Evolutionary conservation across 176 grass and related monocot genomes (phyloP).

Genomic region (Aegilops longissima): DNA sequence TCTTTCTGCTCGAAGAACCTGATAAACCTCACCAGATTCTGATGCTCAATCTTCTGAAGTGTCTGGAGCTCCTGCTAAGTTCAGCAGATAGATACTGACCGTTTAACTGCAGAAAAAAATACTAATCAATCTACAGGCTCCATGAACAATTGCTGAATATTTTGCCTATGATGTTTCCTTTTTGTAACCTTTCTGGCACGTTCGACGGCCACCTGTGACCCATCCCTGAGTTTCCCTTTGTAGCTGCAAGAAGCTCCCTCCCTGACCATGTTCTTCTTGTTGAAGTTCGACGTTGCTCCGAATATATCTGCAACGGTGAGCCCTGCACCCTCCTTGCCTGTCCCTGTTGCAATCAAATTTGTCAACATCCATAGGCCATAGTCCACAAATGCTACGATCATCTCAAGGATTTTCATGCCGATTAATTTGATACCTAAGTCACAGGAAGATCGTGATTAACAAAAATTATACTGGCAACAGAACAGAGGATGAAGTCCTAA

Average conservation of each 20-base stretch:
- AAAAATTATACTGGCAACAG: no score
- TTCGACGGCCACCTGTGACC: slow-evolving; percentile 24
- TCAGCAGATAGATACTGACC: slow-evolving; percentile 21
- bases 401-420: not conserved
- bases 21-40: slow-evolving; percentile 34
- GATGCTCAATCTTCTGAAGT: slow-evolving; percentile 41
- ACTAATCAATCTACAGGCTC: no score
- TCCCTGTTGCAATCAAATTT: slow-evolving; percentile 21
- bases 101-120: slow-evolving; percentile 3
- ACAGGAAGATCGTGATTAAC: no score
- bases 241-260: slow-evolving; percentile 18
- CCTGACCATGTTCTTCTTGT: slow-evolving; percentile 34
- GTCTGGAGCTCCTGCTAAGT: slow-evolving; percentile 31
- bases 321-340: slow-evolving; percentile 15
- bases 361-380: not conserved
- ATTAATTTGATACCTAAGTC: no score
- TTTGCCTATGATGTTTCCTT: not conserved
- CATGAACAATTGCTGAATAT: not conserved
- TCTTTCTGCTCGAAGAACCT: slow-evolving; percentile 25
- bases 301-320: slow-evolving; percentile 21
- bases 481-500: no score
- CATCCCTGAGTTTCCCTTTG: slow-evolving; percentile 40
- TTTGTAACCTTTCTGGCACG: slow-evolving; percentile 31
- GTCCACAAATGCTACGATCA: no score
- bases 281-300: slow-evolving; percentile 41